Conservation (phyloP, 805 yeast genomes). For the Teunomyces funiuensis region DNA sequence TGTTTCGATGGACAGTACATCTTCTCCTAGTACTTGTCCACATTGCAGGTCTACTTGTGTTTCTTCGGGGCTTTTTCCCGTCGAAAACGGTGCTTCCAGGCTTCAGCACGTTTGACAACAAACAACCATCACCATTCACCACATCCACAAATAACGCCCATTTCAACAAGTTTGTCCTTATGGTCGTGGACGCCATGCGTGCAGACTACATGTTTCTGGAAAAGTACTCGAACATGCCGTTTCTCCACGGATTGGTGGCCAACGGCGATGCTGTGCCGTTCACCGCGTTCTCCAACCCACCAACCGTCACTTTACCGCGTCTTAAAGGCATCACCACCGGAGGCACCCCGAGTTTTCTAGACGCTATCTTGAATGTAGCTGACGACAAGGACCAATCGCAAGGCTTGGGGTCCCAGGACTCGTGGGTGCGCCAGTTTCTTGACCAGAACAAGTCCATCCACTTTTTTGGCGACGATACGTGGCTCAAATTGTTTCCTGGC, state of each 20-base stretch:
- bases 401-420: slow-evolving; percentile 71
- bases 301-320: slow-evolving; percentile 94
- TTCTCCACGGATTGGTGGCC: slow-evolving; percentile 63
- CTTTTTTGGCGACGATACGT: slow-evolving; percentile 97
- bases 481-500: slow-evolving; percentile 86
- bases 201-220: slow-evolving; percentile 79
- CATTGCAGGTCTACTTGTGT: slow-evolving; percentile 53
- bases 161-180: slow-evolving; percentile 68
- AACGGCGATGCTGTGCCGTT: slow-evolving; percentile 77
- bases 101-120: slow-evolving; percentile 30
- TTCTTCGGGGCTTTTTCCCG: slow-evolving; percentile 87
- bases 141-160: slow-evolving; percentile 22
- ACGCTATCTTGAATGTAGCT: slow-evolving; percentile 90
- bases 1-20: slow-evolving; percentile 17
- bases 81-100: slow-evolving; percentile 79
- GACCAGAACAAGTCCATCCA: slow-evolving; percentile 49
- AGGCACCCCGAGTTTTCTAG: slow-evolving; percentile 88
- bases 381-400: slow-evolving; percentile 80
- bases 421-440: slow-evolving; percentile 77
- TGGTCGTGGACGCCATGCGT: slow-evolving; percentile 92
- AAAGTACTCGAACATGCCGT: slow-evolving; percentile 57
- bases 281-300: slow-evolving; percentile 92
- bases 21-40: slow-evolving; percentile 16
- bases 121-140: slow-evolving; percentile 20
- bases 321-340: slow-evolving; percentile 93